phyloP scores from a whole-genome alignment of 1,284 basidiomycete genomes.

The Sanghuangporus weigelae region DNA sequence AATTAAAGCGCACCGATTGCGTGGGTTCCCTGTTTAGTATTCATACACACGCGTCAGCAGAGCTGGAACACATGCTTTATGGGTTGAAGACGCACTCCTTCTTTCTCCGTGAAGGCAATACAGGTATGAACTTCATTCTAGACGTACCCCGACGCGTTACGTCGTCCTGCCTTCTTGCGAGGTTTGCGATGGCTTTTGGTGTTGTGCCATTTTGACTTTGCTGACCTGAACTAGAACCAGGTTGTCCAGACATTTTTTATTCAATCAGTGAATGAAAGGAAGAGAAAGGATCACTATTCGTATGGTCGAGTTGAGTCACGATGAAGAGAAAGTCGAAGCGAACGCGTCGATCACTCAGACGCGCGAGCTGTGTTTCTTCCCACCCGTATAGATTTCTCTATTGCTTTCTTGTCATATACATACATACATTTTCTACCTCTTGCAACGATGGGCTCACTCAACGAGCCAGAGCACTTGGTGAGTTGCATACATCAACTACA shows the following conservation, averaged over 20 bases:
- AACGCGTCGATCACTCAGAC: not conserved
- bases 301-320: not conserved
- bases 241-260: not conserved
- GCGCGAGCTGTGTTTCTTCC: too few relatives aligned
- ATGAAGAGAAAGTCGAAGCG: not conserved
- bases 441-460: constrained; percentile 27
- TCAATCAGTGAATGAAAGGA: not conserved
- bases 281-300: not conserved
- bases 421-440: not conserved
- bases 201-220: constrained; percentile 8
- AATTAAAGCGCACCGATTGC: constrained; percentile 32
- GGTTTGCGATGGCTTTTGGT: constrained; percentile 59
- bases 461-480: constrained; percentile 30
- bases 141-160: constrained; percentile 65
- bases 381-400: not conserved
- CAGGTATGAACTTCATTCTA: constrained; percentile 77
- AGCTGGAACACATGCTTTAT: not conserved
- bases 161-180: constrained; percentile 66
- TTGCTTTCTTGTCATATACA: not conserved
- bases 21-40: constrained; percentile 30
- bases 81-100: constrained; percentile 63
- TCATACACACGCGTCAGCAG: not conserved
- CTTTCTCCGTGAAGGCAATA: constrained; percentile 62
- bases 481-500: not conserved
- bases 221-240: constrained; percentile 5